These are phyloP conservation scores for Fusarium verrucosum DNA, from an alignment of 2,329 filamentous ascomycete species.

Conservation along the genomic window DNA sequence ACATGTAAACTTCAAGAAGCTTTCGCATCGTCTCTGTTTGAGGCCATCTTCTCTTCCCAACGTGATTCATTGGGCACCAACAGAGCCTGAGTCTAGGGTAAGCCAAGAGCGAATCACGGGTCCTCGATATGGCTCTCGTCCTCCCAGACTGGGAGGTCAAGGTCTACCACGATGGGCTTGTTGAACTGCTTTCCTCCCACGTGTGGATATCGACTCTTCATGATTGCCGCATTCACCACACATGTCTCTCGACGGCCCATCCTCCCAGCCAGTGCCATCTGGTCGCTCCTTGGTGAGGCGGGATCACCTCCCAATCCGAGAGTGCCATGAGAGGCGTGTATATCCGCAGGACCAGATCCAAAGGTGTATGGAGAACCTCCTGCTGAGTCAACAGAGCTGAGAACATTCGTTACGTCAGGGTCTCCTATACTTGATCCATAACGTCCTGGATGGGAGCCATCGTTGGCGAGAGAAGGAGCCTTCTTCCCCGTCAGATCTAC, in stretches of 20 bases:
- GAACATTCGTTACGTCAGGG: slow-evolving; percentile 1
- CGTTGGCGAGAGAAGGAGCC: slow-evolving; percentile 56
- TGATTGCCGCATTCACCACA: slow-evolving; percentile 81
- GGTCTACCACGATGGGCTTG: slow-evolving; percentile 84
- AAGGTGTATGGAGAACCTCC: slow-evolving; percentile 13
- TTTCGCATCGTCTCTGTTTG: slow-evolving; percentile 9
- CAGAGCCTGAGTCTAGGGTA: slow-evolving; percentile 31
- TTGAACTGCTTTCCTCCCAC: slow-evolving; percentile 70
- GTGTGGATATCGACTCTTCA: slow-evolving; percentile 73
- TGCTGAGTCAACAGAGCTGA: neutral
- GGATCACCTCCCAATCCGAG: slow-evolving; percentile 53
- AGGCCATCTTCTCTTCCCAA: slow-evolving; percentile 12
- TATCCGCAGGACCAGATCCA: slow-evolving; percentile 30
- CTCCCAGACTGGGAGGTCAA: slow-evolving; percentile 70
- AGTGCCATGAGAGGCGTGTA: slow-evolving; percentile 38
- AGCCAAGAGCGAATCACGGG: slow-evolving; percentile 15
- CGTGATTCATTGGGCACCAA: slow-evolving; percentile 42
- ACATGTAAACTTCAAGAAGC: slow-evolving; percentile 13
- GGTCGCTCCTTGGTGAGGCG: slow-evolving; percentile 55
- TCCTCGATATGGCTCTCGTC: slow-evolving; percentile 14
- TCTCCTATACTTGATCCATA: slow-evolving; percentile 1
- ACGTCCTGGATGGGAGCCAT: slow-evolving; percentile 50
- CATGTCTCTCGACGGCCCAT: slow-evolving; percentile 72
- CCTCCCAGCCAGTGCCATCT: slow-evolving; percentile 52
- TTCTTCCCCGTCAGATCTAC: slow-evolving; percentile 66